Conservation (phyloP, 164 flowering plant genomes). For the Stephania cephalantha region DNA sequence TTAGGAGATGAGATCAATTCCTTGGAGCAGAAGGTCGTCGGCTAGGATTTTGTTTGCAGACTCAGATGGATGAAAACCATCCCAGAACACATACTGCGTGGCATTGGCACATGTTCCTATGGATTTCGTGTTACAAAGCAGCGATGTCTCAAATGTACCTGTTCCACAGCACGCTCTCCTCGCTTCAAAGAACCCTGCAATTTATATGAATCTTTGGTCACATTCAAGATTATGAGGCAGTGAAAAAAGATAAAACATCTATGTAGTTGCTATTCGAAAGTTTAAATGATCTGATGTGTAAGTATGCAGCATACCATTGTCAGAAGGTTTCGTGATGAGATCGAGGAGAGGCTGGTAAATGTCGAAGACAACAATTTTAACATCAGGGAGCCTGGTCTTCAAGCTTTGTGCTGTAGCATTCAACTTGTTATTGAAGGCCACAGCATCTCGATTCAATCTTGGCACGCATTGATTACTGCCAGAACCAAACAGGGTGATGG, state of each 20-base stretch:
- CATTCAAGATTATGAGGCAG: not conserved
- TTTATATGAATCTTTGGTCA: not conserved
- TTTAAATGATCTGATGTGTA: not conserved
- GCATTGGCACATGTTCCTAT: conserved; percentile 83
- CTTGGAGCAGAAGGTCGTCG: conserved; percentile 44
- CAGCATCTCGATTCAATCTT: conserved; percentile 59
- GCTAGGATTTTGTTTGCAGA: conserved; percentile 69
- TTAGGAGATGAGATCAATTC: conserved; percentile 55
- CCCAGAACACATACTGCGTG: conserved; percentile 84
- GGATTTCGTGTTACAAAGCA: conserved; percentile 65
- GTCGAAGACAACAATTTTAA: conserved; percentile 73
- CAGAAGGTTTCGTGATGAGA: conserved; percentile 53
- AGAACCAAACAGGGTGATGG: conserved; percentile 68
- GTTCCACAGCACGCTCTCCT: conserved; percentile 91
- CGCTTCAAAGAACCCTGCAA: conserved; percentile 72
- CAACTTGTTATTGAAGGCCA: conserved; percentile 61
- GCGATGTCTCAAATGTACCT: conserved; percentile 70
- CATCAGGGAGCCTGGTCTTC: conserved; percentile 34
- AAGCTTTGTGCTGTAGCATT: conserved; percentile 44
- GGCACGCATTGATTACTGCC: conserved; percentile 59
- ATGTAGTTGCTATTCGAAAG: not conserved
- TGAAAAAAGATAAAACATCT: not conserved
- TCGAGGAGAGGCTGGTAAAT: conserved; percentile 78
- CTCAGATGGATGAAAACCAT: conserved; percentile 83
- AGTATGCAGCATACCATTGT: conserved; percentile 36